Conservation (phyloP, 2,329 filamentous ascomycete species). For the Fusarium marasasianum region DNA sequence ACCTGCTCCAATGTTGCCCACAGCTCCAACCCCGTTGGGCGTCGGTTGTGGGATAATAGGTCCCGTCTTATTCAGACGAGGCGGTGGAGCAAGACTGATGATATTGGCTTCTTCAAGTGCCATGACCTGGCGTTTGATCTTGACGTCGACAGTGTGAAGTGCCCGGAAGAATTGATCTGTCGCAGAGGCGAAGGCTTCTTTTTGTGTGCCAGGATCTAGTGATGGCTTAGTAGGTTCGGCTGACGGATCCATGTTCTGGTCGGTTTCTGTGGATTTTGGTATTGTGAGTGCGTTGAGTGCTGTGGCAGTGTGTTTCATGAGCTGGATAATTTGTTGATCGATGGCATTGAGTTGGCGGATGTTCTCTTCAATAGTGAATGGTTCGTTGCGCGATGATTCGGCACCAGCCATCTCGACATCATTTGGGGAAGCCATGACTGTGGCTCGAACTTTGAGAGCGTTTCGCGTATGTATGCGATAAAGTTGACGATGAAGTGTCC, state of each 20-base stretch:
- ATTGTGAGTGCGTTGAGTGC: slow-evolving; percentile 58
- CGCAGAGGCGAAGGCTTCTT: slow-evolving; percentile 65
- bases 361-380: slow-evolving; percentile 79
- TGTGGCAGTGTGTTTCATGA: slow-evolving; percentile 57
- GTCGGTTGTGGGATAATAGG: slow-evolving; percentile 58
- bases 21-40: slow-evolving; percentile 64
- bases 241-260: slow-evolving; percentile 12
- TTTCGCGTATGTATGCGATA: neutral
- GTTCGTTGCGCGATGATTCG: slow-evolving; percentile 48
- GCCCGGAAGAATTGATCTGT: slow-evolving; percentile 75
- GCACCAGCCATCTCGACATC: slow-evolving; percentile 47
- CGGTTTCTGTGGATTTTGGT: slow-evolving; percentile 16
- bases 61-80: slow-evolving; percentile 46
- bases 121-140: slow-evolving; percentile 73
- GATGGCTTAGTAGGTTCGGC: slow-evolving; percentile 35
- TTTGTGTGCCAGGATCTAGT: slow-evolving; percentile 60
- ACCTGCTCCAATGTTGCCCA: slow-evolving; percentile 79
- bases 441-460: neutral
- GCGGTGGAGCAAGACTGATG: slow-evolving; percentile 59
- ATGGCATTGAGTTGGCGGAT: slow-evolving; percentile 84
- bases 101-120: slow-evolving; percentile 85
- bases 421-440: slow-evolving; percentile 45
- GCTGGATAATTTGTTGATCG: slow-evolving; percentile 65
- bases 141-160: slow-evolving; percentile 78
- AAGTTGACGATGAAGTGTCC: neutral